A percentile compares a stretch with the other conserved stretches of the same genome.
Conservation (phyloP, 306 rosid genomes). For the Luffa aegyptiaca region DNA sequence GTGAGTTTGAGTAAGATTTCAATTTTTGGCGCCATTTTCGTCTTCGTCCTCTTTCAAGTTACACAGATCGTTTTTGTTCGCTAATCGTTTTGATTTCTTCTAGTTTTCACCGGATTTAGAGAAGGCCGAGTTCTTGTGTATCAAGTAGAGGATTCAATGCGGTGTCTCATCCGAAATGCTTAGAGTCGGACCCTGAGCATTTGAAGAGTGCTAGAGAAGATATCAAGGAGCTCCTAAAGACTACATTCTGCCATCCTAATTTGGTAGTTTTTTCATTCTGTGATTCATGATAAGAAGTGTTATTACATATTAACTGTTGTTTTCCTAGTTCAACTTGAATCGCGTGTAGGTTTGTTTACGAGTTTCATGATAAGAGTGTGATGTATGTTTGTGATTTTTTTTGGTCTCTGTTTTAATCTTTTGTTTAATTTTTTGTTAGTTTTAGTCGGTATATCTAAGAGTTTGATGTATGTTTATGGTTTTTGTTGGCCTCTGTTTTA, state of each 20-base stretch:
- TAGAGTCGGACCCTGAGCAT: conserved; percentile 72
- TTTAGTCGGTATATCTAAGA: too few species aligned
- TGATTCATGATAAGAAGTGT: background rate
- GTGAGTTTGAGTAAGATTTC: too few species aligned
- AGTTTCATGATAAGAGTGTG: too few species aligned
- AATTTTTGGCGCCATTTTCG: too few species aligned
- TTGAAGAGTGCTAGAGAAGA: conserved; percentile 74
- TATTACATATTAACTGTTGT: background rate
- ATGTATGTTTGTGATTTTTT: too few species aligned
- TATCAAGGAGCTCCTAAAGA: conserved; percentile 61
- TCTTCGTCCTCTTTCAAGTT: conserved; percentile 28
- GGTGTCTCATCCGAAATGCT: conserved; percentile 37
- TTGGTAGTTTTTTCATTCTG: conserved; percentile 39
- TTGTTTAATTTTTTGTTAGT: too few species aligned
- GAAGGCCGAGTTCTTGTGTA: conserved; percentile 26
- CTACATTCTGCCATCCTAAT: conserved; percentile 76
- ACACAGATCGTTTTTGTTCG: conserved; percentile 21
- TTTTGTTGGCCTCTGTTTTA: too few species aligned
- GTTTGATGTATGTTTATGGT: too few species aligned
- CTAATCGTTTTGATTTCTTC: background rate
- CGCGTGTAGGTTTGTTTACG: background rate
- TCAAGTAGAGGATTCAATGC: conserved; percentile 39
- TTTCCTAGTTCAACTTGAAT: background rate
- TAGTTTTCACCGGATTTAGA: conserved; percentile 20
- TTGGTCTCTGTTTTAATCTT: too few species aligned